Evolutionary conservation across 257 asterid genomes (phyloP).

Genomic region (Cordia subcordata): DNA sequence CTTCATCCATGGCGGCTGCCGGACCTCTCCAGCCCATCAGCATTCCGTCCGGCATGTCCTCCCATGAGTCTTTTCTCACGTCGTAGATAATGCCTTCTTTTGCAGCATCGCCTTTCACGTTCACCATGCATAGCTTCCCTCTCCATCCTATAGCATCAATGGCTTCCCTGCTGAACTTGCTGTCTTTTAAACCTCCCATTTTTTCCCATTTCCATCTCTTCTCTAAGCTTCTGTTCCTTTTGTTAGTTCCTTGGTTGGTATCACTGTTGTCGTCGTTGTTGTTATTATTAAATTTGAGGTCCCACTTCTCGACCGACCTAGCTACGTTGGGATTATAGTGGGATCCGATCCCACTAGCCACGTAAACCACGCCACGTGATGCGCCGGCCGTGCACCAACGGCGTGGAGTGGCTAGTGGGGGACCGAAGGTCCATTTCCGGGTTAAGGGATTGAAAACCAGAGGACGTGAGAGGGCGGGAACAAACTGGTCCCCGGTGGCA

Average conservation of each 20-base stretch:
- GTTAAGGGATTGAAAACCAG: conserved; percentile 44
- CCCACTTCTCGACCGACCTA: conserved; percentile 70
- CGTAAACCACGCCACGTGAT: conserved; percentile 32
- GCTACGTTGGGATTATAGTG: conserved; percentile 48
- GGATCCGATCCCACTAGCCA: conserved; percentile 84
- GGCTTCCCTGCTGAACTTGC: conserved; percentile 77
- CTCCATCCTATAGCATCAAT: conserved; percentile 81
- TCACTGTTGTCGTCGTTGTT: neutral
- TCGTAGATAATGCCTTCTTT: conserved; percentile 65
- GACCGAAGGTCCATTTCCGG: conserved; percentile 47
- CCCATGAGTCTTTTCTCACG: conserved; percentile 42
- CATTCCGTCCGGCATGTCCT: conserved; percentile 87
- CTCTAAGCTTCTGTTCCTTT: neutral
- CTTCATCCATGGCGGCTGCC: conserved; percentile 73
- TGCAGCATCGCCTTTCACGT: conserved; percentile 60
- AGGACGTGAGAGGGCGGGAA: conserved; percentile 66
- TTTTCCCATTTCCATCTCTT: conserved; percentile 54
- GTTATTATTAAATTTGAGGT: conserved; percentile 11
- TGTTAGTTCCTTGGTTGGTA: neutral
- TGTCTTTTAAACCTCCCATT: conserved; percentile 46
- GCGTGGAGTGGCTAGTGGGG: conserved; percentile 48
- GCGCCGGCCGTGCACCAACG: conserved; percentile 86
- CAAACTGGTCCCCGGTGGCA: conserved; percentile 58
- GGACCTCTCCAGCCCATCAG: conserved; percentile 78
- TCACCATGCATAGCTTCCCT: conserved; percentile 82